Evolutionary conservation across 257 asterid species (phyloP).

Genomic region (Plantago elongata): DNA sequence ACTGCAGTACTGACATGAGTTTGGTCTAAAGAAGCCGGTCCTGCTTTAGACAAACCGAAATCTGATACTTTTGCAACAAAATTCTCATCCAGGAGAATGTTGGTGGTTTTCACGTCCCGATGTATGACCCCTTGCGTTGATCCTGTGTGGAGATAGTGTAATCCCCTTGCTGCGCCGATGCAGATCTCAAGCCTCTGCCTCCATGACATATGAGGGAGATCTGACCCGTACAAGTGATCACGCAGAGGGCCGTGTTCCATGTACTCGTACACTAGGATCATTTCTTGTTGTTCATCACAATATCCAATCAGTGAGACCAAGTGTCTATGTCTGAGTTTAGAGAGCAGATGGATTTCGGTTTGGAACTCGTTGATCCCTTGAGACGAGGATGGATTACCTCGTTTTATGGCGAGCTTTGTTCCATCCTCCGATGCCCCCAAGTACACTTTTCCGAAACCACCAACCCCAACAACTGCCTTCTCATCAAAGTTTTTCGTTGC

Average conservation of each 20-base stretch:
- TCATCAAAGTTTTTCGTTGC: slow-evolving; percentile 81
- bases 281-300: slow-evolving; percentile 77
- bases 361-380: slow-evolving; percentile 89
- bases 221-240: slow-evolving; percentile 71
- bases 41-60: slow-evolving; percentile 84
- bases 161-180: slow-evolving; percentile 88
- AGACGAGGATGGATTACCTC: slow-evolving; percentile 80
- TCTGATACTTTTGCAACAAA: slow-evolving; percentile 74
- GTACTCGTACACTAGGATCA: slow-evolving; percentile 85
- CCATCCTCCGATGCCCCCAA: slow-evolving; percentile 59
- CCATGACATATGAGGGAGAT: slow-evolving; percentile 58
- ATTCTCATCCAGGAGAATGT: slow-evolving; percentile 74
- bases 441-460: slow-evolving; percentile 97
- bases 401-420: slow-evolving; percentile 65
- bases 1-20: slow-evolving; percentile 95
- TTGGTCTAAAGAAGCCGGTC: slow-evolving; percentile 72
- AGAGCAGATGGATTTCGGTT: slow-evolving; percentile 72
- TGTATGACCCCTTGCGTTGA: slow-evolving; percentile 87
- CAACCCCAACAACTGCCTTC: slow-evolving; percentile 65
- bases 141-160: slow-evolving; percentile 94
- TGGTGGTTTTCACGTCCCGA: slow-evolving; percentile 85
- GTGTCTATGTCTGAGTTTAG: slow-evolving; percentile 85
- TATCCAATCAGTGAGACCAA: slow-evolving; percentile 82
- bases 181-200: slow-evolving; percentile 78
- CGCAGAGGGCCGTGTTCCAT: slow-evolving; percentile 79